Evolutionary conservation across 768 basidiomycete genomes (phyloP).

Genomic region (Lentinula lateritia): DNA sequence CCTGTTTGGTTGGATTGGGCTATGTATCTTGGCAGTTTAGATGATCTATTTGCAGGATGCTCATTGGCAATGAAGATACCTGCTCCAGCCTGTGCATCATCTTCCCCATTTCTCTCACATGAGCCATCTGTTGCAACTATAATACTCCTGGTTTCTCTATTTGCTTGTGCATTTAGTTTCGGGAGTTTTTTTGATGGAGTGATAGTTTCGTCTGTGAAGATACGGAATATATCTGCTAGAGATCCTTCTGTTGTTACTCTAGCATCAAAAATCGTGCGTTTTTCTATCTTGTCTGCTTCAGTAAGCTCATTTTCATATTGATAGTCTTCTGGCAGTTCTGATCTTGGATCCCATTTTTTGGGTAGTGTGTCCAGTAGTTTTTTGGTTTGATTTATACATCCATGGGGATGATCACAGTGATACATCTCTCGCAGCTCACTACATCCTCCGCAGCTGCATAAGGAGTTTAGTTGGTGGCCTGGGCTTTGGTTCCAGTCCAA

Average conservation of each 20-base stretch:
- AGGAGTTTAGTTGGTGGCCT: not conserved
- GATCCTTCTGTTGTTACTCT: not conserved
- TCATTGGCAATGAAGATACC: slow-evolving; percentile 7
- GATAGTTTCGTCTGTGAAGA: not conserved
- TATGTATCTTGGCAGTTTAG: not conserved
- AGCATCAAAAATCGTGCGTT: not conserved
- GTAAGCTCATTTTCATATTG: not conserved
- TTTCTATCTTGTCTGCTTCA: not conserved
- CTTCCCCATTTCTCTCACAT: slow-evolving; percentile 9
- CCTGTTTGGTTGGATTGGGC: slow-evolving; percentile 12
- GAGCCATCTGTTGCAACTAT: slow-evolving; percentile 14
- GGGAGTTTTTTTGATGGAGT: not conserved
- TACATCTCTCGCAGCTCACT: not conserved
- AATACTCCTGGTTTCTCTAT: not conserved
- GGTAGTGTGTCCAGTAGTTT: not conserved
- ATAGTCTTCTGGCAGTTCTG: slow-evolving; percentile 1
- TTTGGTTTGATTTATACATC: not conserved
- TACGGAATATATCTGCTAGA: slow-evolving; percentile 2
- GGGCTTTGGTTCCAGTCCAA: slow-evolving; percentile 6
- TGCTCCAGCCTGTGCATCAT: slow-evolving; percentile 10
- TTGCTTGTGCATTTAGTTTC: not conserved
- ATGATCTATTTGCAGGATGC: not conserved
- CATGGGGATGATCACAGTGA: not conserved
- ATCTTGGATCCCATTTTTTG: slow-evolving; percentile 2
- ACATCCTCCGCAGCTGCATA: not conserved